These are phyloP conservation scores for Vanrija pseudolonga DNA, from an alignment of 1,284 basidiomycete species.

Conservation along the genomic window DNA sequence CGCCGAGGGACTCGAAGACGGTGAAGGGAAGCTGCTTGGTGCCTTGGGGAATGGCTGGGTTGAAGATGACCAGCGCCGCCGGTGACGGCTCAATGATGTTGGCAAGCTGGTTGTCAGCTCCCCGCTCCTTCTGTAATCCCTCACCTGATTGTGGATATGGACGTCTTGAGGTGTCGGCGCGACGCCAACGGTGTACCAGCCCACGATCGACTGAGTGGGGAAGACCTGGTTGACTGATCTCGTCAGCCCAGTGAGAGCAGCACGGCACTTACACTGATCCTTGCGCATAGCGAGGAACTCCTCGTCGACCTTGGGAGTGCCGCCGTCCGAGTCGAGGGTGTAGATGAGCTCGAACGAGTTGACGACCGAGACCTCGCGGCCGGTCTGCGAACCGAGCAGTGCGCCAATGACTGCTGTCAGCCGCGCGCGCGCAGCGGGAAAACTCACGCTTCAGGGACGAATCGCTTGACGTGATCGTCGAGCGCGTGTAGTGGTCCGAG, in stretches of 20 bases:
- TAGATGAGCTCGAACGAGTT: constrained; percentile 87
- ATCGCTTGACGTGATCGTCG: constrained; percentile 29
- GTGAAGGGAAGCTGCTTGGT: constrained; percentile 71
- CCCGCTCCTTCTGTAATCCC: not conserved
- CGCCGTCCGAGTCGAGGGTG: constrained; percentile 8
- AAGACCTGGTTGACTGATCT: constrained; percentile 90
- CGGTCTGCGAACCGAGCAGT: constrained; percentile 88
- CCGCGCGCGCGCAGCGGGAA: too few species aligned
- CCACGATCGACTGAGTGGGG: constrained; percentile 90
- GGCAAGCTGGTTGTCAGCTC: constrained; percentile 56
- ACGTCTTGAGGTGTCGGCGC: constrained; percentile 70
- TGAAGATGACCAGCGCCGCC: constrained; percentile 53
- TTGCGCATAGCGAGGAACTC: constrained; percentile 75
- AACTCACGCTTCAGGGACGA: constrained; percentile 3
- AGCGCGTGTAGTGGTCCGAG: constrained; percentile 90
- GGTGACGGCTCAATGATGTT: constrained; percentile 30
- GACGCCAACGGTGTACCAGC: constrained; percentile 87
- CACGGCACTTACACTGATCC: constrained; percentile 74
- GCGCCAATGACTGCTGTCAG: constrained; percentile 73
- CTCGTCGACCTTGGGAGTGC: constrained; percentile 58
- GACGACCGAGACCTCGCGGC: constrained; percentile 90
- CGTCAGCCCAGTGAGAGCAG: not conserved
- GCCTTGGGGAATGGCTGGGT: constrained; percentile 34
- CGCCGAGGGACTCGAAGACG: constrained; percentile 83
- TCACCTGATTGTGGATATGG: constrained; percentile 76